Percentiles rank a stretch among this genome's conserved stretches.
phyloP scores from a whole-genome alignment of 2,329 filamentous ascomycete species.

The Leptosphaerulina australis region DNA sequence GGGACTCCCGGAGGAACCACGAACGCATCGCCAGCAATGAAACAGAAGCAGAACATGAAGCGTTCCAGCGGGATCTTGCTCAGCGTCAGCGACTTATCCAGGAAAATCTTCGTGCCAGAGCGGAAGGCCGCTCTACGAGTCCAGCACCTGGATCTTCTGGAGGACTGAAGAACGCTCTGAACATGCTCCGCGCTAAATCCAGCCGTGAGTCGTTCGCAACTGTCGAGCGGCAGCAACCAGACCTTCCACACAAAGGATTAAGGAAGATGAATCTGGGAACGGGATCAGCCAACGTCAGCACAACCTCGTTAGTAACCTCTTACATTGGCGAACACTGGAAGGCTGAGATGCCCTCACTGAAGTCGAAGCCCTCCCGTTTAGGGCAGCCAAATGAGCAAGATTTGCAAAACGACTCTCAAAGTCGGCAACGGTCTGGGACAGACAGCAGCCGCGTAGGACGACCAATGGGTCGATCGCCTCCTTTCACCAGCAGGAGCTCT shows the following conservation, averaged over 20 bases:
- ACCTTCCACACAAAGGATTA: constrained; percentile 60
- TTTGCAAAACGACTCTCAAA: constrained; percentile 40
- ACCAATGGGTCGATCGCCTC: constrained; percentile 44
- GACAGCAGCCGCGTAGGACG: constrained; percentile 40
- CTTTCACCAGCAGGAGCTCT: constrained; percentile 49
- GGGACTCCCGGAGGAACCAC: constrained; percentile 57
- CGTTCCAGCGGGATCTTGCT: constrained; percentile 75
- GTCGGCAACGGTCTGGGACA: constrained; percentile 42
- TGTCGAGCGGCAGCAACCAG: constrained; percentile 44
- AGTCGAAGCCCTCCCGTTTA: constrained; percentile 41
- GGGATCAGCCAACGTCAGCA: constrained; percentile 46
- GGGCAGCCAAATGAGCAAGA: constrained; percentile 45
- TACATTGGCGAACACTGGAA: constrained; percentile 35
- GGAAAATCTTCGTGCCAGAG: constrained; percentile 73
- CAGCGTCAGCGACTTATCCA: constrained; percentile 73
- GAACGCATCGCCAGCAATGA: constrained; percentile 57
- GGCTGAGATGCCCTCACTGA: constrained; percentile 34
- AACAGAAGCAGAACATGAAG: constrained; percentile 65
- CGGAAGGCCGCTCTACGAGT: constrained; percentile 55
- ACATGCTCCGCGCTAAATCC: constrained; percentile 68
- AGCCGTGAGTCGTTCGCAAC: constrained; percentile 70
- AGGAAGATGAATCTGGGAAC: constrained; percentile 66
- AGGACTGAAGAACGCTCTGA: constrained; percentile 62
- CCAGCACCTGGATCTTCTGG: constrained; percentile 44
- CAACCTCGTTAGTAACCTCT: constrained; percentile 38